Evolutionary conservation across 2,329 filamentous ascomycete genomes (phyloP), one percentile per base, ranked within the genome.

Genomic region (Trichoderma asperellum): DNA sequence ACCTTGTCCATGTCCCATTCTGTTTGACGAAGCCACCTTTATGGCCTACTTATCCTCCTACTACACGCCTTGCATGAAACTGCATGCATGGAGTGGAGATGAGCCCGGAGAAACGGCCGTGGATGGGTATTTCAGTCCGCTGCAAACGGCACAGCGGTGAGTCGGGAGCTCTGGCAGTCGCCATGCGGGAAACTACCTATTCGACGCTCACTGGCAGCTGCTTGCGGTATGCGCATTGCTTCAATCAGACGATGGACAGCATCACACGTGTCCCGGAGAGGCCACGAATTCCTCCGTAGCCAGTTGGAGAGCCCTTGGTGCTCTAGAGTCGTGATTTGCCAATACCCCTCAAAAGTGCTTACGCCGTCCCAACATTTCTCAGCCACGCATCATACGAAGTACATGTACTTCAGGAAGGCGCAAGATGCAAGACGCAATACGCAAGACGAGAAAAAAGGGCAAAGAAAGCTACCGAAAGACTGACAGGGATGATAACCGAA

Each of bases 41-140:
- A 14, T 65, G 62, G n/a, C 37, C 52, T 24, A 21, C 40, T 57
- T 55, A 10, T 40, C 35, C 52, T 47, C 62, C 43, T 65, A 56
- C 57, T 53, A 56, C 52, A 65, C 18, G 35, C 62, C 56, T 34
- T 47, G 62, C 62, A 65, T 65, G 52, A 43, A 64, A 64, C 21
- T 34, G 62, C 62, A 66, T 66, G 55, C 43, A 35, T 47, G 47
- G 6, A 37, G 63, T 66, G 63, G 63, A 66, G 63, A 66, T 58
- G 63, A 66, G 53, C 52, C 40, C 52, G 49, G 62, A 34, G 18
- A 29, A 65, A 32, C 35, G n/a, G 10, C 52, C 52, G 55, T 56
- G 62, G 53, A 66, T 49, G 37, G 63, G 27, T 16, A 58, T 52
- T 58, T 35, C 53, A 66, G 35, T n/a, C 53, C 43, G 55, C 53